Evolutionary conservation across 1,284 basidiomycete genomes (phyloP), one percentile per base, ranked within the genome.

Genomic region (Athelia sp.): DNA sequence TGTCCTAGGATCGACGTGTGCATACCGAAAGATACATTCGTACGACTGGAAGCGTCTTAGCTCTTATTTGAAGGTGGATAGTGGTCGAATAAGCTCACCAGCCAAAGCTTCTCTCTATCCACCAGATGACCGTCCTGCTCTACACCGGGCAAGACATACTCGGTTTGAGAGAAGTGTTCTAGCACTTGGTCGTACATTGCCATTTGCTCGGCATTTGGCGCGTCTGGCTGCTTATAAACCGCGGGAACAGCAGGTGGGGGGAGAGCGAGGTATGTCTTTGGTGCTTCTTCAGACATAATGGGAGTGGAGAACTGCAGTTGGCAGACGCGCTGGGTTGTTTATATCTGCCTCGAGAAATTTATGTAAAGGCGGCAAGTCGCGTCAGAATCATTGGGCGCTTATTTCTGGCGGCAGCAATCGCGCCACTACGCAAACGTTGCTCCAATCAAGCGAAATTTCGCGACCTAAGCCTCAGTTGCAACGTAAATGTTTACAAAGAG

Each of bases 81-180:
- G 15, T 21, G 36, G 8, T 40, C 8, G 8, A 8, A 42, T 15
- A 45, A 8, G 21, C 54, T 24, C 42, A 32, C 22, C 14, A 90
- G 69, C 86, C 87, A 90, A 63, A 87, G 87, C 64, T 81, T 80
- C 62, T 90, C 87, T 43, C 73, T 74, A 43, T 87, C 85, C 43
- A 56, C 71, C 44, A 89, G 66, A 44, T 69, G 62, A 11, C 73
- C 75, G 42, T 75, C 72, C 13, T 48, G 49, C 53, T 57, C 50
- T 17, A 70, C 62, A 13, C 67, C 71, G 9, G 83, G 79, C 35
- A 89, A 59, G 11, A 58, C 61, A 60, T 87, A 88, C 2, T 69
- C 71, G 0, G 70, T 58, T 18, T 64, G 62, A 4, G 73, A 58
- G 58, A 90, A 88, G 62, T 89, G 79, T 9, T 66, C 68, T 40